Base-by-base conservation (phyloP, 208 protist species). In the Leishmania aethiopica region DNA sequence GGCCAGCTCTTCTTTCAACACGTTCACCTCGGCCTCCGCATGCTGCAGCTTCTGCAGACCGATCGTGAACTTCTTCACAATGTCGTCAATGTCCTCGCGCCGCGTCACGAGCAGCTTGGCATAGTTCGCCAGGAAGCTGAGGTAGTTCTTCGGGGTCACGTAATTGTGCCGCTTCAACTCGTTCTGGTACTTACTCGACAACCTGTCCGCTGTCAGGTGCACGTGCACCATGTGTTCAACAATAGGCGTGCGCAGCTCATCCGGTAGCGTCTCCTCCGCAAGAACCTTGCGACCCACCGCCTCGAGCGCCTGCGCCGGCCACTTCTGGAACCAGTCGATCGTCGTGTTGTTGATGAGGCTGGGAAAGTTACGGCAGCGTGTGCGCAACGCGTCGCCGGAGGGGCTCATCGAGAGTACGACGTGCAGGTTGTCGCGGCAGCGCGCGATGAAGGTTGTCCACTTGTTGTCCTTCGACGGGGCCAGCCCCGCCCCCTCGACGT, bases 271-370 rank as follows among this genome's bases (percentile, higher is more conserved):
- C 85, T 99, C 95, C 45, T 98, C 89, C 5, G 91, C 92, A 0
- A 99, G 86, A 47, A 97, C 85, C 75, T 94, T 94, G 25, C 85
- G 81, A 49, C 97, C 96, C 17, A 99, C 99, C 25, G 98, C 96
- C 79, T 96, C 82, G 35, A 99, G 95, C 15, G 99, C 99, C 86
- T 99, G 95, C 62, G 96, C 83, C 28, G 99, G 98, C 99, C 99
- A 99, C 86, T 99, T 98, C 80, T 97, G 91, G 87, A 99, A 99
- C 99, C 99, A 99, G 87, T 99, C 99, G 81, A 99, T 99, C 45
- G 99, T 99, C 11, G 98, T 99, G 90, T 99, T 99, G 91, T 99
- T 99, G 84, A 99, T 98, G 51, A 99, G 91, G 77, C 98, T 98
- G 10, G 99, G 99, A 90, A 99, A 99, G 88, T 98, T 99, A 71